A percentile compares a stretch with the other conserved stretches of the same genome.
These are phyloP conservation scores for Fonsecaea pedrosoi DNA, from an alignment of 2,329 filamentous ascomycete species.

Conservation along the genomic window DNA sequence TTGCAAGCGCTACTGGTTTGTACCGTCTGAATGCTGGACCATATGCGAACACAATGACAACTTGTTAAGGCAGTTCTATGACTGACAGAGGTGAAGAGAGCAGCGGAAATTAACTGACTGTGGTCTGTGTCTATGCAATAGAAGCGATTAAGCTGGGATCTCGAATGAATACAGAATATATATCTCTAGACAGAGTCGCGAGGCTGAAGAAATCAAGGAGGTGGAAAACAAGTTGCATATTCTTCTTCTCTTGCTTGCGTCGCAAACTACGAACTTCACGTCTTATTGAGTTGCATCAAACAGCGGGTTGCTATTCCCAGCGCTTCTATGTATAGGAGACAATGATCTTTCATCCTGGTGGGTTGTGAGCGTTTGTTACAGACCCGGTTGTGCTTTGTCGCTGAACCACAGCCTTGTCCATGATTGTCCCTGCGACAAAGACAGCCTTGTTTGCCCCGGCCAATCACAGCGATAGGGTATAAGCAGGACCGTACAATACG, in stretches of 20 bases:
- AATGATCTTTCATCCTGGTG: background rate
- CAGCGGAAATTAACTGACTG: background rate
- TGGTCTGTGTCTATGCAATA: background rate
- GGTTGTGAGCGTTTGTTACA: background rate
- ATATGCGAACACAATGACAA: background rate
- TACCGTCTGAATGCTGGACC: background rate
- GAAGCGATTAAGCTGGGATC: background rate
- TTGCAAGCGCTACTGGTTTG: background rate
- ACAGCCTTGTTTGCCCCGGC: background rate
- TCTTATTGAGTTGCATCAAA: background rate
- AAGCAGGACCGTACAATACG: background rate
- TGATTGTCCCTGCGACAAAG: background rate
- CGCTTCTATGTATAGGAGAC: background rate
- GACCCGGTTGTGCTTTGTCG: background rate
- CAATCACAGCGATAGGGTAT: background rate
- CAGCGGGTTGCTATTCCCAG: background rate
- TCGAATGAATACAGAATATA: slow-evolving; percentile 3
- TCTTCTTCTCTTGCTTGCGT: background rate
- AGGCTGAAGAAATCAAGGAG: slow-evolving; percentile 2
- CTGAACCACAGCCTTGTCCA: background rate
- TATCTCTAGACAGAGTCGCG: background rate
- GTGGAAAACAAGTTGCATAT: background rate
- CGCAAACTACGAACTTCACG: too few relatives aligned
- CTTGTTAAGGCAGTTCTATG: background rate
- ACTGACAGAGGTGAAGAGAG: background rate